Evolutionary conservation across 768 basidiomycete species (phyloP).

Genomic region (Tylopilus subfusipes): DNA sequence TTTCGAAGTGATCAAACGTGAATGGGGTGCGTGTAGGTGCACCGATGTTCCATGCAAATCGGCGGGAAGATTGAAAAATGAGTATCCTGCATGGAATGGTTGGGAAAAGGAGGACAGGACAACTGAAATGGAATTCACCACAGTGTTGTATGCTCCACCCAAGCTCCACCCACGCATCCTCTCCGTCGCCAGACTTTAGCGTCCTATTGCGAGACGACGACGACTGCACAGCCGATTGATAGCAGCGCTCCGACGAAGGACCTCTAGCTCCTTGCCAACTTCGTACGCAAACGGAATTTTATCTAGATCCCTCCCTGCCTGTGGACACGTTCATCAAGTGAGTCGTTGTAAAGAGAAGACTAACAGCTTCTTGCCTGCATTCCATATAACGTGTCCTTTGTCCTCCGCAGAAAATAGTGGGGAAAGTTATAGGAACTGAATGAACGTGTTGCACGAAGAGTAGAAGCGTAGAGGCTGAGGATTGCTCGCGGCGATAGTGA

Average conservation of each 20-base stretch:
- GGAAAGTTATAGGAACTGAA: conserved; percentile 95
- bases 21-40: too few species aligned
- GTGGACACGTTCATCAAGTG: background rate
- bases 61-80: too few species aligned
- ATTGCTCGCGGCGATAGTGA: conserved; percentile 66
- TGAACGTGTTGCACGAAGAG: conserved; percentile 67
- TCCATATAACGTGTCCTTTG: conserved; percentile 38
- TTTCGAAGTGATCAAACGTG: too few species aligned
- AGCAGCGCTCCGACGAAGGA: conserved; percentile 68
- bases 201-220: conserved; percentile 79
- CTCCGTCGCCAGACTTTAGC: conserved; percentile 15
- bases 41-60: too few species aligned
- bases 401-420: conserved; percentile 70
- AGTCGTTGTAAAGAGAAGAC: background rate
- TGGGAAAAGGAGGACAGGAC: too few species aligned
- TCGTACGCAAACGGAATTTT: conserved; percentile 64
- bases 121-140: too few species aligned
- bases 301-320: conserved; percentile 58
- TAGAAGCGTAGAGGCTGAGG: conserved; percentile 70
- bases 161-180: too few species aligned
- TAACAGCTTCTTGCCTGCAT: background rate
- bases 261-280: conserved; percentile 52
- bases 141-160: too few species aligned
- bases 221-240: conserved; percentile 82
- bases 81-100: too few species aligned